Evolutionary conservation across 345 rosid genomes (phyloP), one percentile per base, ranked within the genome.

Genomic region (Bretschneidera sinensis): DNA sequence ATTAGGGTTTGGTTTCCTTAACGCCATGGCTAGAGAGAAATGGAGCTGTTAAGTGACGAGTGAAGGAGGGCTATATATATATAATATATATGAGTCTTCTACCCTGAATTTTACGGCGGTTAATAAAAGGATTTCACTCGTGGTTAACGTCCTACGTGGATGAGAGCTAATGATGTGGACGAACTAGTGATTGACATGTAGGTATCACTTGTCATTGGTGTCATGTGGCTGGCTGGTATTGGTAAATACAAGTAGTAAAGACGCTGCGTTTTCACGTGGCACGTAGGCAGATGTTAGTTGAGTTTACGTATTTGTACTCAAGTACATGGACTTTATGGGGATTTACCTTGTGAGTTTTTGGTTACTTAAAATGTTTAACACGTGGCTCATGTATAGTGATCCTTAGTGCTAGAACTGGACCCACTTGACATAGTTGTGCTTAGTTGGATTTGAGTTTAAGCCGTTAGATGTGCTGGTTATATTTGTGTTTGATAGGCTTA

Each of bases 211-310:
- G 83, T 83, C 92, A 83, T 53, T 23, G 16, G 0, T 0, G 11
- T 69, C 75, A 76, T 74, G 66, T 83, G 92, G 83, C 64, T 2
- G 5, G 5, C 8, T 35, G 1, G 18, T 58, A 81, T 43, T 86
- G 82, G 84, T 0, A 4, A 61, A 18, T n/a, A 51, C 51, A 66
- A 70, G 73, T 71, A 52, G 19, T 5, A 8, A 0, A 22, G 24
- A 47, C 17, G 15, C 35, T n/a, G 7, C 9, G 25, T 24, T 0
- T 2, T 23, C 0, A 9, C 0, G 6, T 35, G 53, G 61, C 68
- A 67, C 74, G 74, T 50, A 70, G 57, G 51, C 10, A n/a, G n/a
- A n/a, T n/a, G n/a, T n/a, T n/a, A n/a, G n/a, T n/a, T n/a, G n/a
- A n/a, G n/a, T n/a, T n/a, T n/a, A n/a, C n/a, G n/a, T n/a, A n/a